Conservation (phyloP, 2,329 filamentous ascomycete genomes). For the Colletotrichum orbiculare region DNA sequence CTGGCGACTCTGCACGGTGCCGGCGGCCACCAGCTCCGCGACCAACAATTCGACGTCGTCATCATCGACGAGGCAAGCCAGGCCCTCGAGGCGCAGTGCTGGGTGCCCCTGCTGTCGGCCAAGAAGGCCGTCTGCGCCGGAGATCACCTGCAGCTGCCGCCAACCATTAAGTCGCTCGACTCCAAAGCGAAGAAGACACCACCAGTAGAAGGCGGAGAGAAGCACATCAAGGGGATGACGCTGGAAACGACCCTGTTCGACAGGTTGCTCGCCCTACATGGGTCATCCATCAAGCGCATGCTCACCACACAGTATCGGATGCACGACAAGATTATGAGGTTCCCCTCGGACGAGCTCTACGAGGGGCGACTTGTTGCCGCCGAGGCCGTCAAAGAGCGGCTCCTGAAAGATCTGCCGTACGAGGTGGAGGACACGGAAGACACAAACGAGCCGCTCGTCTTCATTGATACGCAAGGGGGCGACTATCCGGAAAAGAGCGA, state of each 20-base stretch:
- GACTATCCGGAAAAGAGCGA: slow-evolving; percentile 88
- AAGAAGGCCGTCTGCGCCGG: slow-evolving; percentile 91
- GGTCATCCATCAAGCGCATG: slow-evolving; percentile 88
- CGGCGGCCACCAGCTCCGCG: slow-evolving; percentile 83
- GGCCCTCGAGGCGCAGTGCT: slow-evolving; percentile 95
- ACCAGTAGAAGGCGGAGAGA: slow-evolving; percentile 45
- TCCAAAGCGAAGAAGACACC: slow-evolving; percentile 54
- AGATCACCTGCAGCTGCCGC: slow-evolving; percentile 93
- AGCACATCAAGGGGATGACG: slow-evolving; percentile 64
- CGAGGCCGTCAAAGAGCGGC: slow-evolving; percentile 77
- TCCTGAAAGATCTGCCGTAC: slow-evolving; percentile 83
- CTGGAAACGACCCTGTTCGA: slow-evolving; percentile 96
- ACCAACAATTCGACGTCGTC: slow-evolving; percentile 89
- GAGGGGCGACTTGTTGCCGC: slow-evolving; percentile 84
- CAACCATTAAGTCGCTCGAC: slow-evolving; percentile 88
- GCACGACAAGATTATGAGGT: slow-evolving; percentile 95
- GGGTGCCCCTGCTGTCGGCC: slow-evolving; percentile 86
- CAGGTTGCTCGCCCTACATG: slow-evolving; percentile 83
- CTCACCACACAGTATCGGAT: slow-evolving; percentile 98
- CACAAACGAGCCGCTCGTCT: slow-evolving; percentile 87
- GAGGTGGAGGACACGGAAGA: slow-evolving; percentile 84
- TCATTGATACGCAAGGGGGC: slow-evolving; percentile 96
- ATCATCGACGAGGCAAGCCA: slow-evolving; percentile 97
- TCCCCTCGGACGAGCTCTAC: slow-evolving; percentile 91
- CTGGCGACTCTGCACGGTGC: slow-evolving; percentile 93